phyloP scores from a whole-genome alignment of 495 filamentous ascomycete species.

The Poronia punctata region DNA sequence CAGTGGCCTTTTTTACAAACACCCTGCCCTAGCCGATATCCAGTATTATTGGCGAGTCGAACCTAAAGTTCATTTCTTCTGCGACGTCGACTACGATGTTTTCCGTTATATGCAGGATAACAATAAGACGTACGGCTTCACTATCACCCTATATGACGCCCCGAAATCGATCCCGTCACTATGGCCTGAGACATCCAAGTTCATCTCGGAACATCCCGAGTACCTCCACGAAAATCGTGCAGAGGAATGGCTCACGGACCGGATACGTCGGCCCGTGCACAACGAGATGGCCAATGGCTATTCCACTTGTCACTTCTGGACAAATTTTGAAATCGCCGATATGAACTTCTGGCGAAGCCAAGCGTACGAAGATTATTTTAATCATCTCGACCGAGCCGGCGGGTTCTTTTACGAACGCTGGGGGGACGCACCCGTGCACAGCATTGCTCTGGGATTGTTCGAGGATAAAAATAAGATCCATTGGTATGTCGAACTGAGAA shows the following conservation, averaged over 20 bases:
- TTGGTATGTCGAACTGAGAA: constrained; percentile 61
- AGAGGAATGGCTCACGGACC: constrained; percentile 79
- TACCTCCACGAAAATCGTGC: constrained; percentile 79
- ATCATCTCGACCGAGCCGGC: constrained; percentile 87
- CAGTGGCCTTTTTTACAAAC: constrained; percentile 94
- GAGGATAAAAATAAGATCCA: constrained; percentile 87
- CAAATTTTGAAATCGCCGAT: constrained; percentile 96
- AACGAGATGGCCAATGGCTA: constrained; percentile 78
- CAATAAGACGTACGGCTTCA: constrained; percentile 98
- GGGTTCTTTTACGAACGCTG: constrained; percentile 99
- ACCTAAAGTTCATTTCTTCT: constrained; percentile 99
- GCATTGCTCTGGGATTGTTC: constrained; percentile 88
- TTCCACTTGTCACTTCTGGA: constrained; percentile 99
- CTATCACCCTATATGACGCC: constrained; percentile 92
- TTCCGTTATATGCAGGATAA: constrained; percentile 97
- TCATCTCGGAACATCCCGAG: constrained; percentile 76
- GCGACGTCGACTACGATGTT: constrained; percentile 96
- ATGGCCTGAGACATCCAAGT: constrained; percentile 93
- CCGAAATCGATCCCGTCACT: constrained; percentile 77
- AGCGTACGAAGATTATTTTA: constrained; percentile 91
- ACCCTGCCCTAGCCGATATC: constrained; percentile 72
- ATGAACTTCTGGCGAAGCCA: constrained; percentile 91
- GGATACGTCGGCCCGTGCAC: constrained; percentile 67
- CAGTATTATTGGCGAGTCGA: constrained; percentile 99
- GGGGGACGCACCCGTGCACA: constrained; percentile 98